phyloP scores from a whole-genome alignment of 352 stramenopile genomes.

The Globisporangium parvum region DNA sequence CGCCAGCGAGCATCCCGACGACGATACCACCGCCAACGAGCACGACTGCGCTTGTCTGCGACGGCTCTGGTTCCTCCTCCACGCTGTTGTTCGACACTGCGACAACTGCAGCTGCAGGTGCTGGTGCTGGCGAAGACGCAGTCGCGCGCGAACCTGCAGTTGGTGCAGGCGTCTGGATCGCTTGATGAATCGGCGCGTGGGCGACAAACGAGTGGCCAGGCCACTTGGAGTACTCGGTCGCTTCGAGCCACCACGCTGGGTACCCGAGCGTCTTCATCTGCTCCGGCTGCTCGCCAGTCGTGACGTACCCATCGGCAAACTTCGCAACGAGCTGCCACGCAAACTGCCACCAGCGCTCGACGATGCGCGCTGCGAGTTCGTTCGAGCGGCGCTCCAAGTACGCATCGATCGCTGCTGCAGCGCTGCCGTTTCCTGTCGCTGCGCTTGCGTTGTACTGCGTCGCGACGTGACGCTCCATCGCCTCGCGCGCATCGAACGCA shows the following conservation, averaged over 20 bases:
- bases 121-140: background rate
- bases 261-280: slow-evolving; percentile 44
- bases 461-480: slow-evolving; percentile 21
- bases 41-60: background rate
- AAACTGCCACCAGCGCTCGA: slow-evolving; percentile 47
- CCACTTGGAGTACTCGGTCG: slow-evolving; percentile 39
- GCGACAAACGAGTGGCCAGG: slow-evolving; percentile 33
- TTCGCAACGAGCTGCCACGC: slow-evolving; percentile 45
- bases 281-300: slow-evolving; percentile 32
- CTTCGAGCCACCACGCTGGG: slow-evolving; percentile 35
- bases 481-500: slow-evolving; percentile 22
- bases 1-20: slow-evolving; percentile 26
- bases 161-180: slow-evolving; percentile 4
- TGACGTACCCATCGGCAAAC: slow-evolving; percentile 53
- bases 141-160: background rate
- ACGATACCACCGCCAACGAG: slow-evolving; percentile 21
- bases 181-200: slow-evolving; percentile 15
- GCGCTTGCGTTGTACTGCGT: slow-evolving; percentile 4
- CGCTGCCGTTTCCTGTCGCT: slow-evolving; percentile 1
- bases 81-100: background rate
- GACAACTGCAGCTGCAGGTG: background rate
- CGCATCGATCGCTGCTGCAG: slow-evolving; percentile 11
- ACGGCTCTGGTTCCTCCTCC: background rate
- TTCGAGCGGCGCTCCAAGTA: slow-evolving; percentile 31
- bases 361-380: slow-evolving; percentile 31